Conservation (phyloP, 176 grass and related monocot species). For the Eremochloa ophiuroides region DNA sequence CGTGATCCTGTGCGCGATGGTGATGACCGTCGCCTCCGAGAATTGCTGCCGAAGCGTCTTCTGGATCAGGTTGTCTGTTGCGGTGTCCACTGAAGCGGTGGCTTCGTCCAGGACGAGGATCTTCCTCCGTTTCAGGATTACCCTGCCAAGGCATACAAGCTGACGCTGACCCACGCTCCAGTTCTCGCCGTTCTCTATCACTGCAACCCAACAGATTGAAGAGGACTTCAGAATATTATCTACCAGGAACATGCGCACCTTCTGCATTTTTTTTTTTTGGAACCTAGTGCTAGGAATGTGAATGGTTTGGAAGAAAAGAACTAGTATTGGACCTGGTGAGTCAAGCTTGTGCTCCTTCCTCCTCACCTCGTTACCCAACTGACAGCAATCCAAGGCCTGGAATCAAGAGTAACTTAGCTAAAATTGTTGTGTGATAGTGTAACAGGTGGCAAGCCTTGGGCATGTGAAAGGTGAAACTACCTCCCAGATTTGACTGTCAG, state of each 20-base stretch:
- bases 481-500: slow-evolving; percentile 82
- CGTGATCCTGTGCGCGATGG: slow-evolving; percentile 69
- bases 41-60: slow-evolving; percentile 70
- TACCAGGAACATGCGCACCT: background rate
- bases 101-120: slow-evolving; percentile 80
- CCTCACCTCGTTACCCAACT: slow-evolving; percentile 69
- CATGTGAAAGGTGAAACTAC: slow-evolving; percentile 30
- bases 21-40: slow-evolving; percentile 62
- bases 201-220: slow-evolving; percentile 35
- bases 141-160: slow-evolving; percentile 58
- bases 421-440: background rate
- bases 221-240: background rate
- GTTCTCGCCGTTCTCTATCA: slow-evolving; percentile 90
- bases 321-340: slow-evolving; percentile 44
- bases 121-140: slow-evolving; percentile 79
- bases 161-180: slow-evolving; percentile 91
- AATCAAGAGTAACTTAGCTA: background rate
- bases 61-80: slow-evolving; percentile 76
- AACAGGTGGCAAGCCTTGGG: background rate
- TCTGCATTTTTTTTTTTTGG: background rate
- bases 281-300: background rate
- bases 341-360: slow-evolving; percentile 74
- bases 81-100: slow-evolving; percentile 70
- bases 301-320: background rate
- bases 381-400: slow-evolving; percentile 75